Base-by-base conservation (phyloP, 441 rosid genomes). In the Populus hybrid region DNA sequence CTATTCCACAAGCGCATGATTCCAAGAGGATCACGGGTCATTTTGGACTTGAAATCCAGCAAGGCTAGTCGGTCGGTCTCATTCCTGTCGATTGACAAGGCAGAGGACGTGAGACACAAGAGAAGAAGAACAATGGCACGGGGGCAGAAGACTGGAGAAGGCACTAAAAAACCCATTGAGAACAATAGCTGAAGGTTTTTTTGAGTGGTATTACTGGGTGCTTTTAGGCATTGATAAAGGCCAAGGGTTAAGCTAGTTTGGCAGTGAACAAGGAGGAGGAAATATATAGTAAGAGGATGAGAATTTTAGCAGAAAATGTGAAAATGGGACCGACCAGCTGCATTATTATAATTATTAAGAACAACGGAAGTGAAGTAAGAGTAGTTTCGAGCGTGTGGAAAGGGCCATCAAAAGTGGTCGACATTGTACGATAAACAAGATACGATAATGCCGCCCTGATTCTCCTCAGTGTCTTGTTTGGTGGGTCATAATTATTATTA, bases 31-130 rank as follows among this genome's bases (percentile, higher is more conserved):
- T 80, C 82, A 0, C 7, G 7, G 3, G 20, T 80, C 2, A 75
- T 75, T 36, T 59, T 72, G 18, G 78, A 29, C 76, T 71, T 75
- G 42, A 80, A 21, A 40, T 33, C 75, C 2, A 53, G 75, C 31
- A 80, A 68, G 3, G 79, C 56, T 66, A n/a, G n/a, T n/a, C n/a
- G n/a, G n/a, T n/a, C n/a, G n/a, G n/a, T n/a, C n/a, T n/a, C n/a
- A n/a, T n/a, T 80, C 7, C 77, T 42, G 10, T 9, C 7, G 26
- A n/a, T 56, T 4, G 69, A 28, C 2, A 33, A 64, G 21, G 9
- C 26, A 0, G 33, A 31, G 4, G 24, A 23, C 2, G 14, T 3
- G 21, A 74, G 2, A 42, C 72, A n/a, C 7, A 20, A 1, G 11
- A 68, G 71, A 4, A 7, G 35, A 31, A 20, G 26, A 35, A 23